Base-by-base conservation (phyloP, 306 rosid genomes). In the Hippophae tibetana region DNA sequence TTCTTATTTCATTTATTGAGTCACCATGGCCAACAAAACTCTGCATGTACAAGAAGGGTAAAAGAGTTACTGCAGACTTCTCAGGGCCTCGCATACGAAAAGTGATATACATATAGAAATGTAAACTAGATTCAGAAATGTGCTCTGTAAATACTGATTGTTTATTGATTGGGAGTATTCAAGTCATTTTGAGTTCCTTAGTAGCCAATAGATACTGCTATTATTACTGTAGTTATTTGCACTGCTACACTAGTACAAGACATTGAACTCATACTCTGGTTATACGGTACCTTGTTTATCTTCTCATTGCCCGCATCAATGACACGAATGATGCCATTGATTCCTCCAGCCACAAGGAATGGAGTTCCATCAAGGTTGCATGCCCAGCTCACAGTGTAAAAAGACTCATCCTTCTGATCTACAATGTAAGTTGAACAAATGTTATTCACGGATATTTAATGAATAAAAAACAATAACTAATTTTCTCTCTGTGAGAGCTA, bases 1-100 rank as follows among this genome's bases (percentile, higher is more conserved):
- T 88, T 75, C 95, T 85, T 74, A 92, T 78, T 76, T 92, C 99
- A 63, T 92, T 92, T 78, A 92, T 77, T 42, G 97, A 84, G 63
- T 86, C 95, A 25, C 99, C 99, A 72, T 92, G 99, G 73, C 97
- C 99, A 54, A 92, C 83, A 72, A 92, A 88, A 75, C 94, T 86
- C 99, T 92, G 84, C 68, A 64, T 6, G 60, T 48, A 61, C 58
- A 57, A 52, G 41, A 43, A 47, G 27, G 56, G 65, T 44, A 56
- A 67, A 58, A 54, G 55, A 52, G 57, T 46, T 57, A 51, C 57
- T 11, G 23, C 26, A 45, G 46, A 52, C 12, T 26, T 26, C 6
- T 54, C 27, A 7, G 47, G 13, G 10, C 13, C 6, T 42, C 47
- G 26, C 57, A 14, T 18, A 52, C 52, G 14, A 48, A n/a, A 48